Evolutionary conservation across 2,329 filamentous ascomycete species (phyloP), one percentile per base, ranked within the genome.

Genomic region (Esteya vermicola): DNA sequence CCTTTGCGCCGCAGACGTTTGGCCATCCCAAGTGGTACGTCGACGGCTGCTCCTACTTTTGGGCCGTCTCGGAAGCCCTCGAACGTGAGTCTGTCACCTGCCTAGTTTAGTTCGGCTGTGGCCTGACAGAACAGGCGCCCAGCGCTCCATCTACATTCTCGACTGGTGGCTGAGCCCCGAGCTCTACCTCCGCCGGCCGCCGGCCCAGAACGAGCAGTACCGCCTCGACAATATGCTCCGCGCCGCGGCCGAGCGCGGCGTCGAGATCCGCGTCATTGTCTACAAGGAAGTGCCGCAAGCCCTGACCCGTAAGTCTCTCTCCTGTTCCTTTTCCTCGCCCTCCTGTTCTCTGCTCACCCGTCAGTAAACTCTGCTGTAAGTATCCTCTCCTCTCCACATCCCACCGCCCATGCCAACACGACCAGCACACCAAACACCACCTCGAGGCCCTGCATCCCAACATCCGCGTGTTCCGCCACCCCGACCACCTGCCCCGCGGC

Each of bases 91-190:
- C 4, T 19, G 9, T 25, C 7, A 12, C 12, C 22, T 22, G 9
- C 20, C 20, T 33, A 3, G 4, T 23, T 7, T 12, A 32, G 4
- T 7, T 32, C 9, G n/a, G 18, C 28, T 27, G 3, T 4, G 23
- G 4, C 4, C 18, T 26, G 13, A 25, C n/a, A 20, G 6, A 8
- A 2, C 47, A 73, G 77, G 73, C 52, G 85, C 85, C 3, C 69
- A 65, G 47, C 75, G 89, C 50, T 81, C 72, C 32, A 81, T 93
- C 50, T 88, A 81, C 70, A 93, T 93, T 47, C 63, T 93, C 33
- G 84, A 89, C 54, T 91, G 81, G 85, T 93, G 86, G 85, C 59
- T 93, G 47, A 86, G 79, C 41, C 85, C 88, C 1, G 88, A 94
- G 60, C 64, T 95, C 22, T 94, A 91, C 54, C 70, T 95, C 26